Evolutionary conservation across 2,329 filamentous ascomycete species (phyloP).

Genomic region (Chaetoscypha palmicola): DNA sequence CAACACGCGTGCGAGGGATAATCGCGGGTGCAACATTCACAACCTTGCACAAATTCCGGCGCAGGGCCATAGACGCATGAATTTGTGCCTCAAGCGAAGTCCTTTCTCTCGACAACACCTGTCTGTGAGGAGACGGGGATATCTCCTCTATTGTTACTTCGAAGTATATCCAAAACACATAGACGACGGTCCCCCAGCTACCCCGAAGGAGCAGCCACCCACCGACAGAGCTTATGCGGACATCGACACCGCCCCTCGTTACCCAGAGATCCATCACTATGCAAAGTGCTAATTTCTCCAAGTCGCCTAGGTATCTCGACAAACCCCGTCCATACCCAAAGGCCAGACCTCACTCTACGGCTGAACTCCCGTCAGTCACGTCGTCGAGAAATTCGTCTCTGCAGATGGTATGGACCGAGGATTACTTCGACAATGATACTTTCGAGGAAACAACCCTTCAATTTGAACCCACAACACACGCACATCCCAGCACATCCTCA

Average conservation of each 20-base stretch:
- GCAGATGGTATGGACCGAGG: conserved; percentile 26
- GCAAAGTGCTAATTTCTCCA: conserved; percentile 6
- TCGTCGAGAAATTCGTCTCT: conserved; percentile 19
- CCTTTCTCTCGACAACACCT: not conserved
- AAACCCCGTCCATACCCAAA: conserved; percentile 4
- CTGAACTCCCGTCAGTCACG: not conserved
- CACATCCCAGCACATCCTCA: conserved; percentile 10
- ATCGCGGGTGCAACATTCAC: not conserved
- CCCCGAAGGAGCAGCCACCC: not conserved
- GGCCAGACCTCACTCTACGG: conserved; percentile 4
- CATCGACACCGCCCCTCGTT: conserved; percentile 1
- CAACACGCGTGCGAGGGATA: conserved; percentile 7
- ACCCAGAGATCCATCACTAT: conserved; percentile 8
- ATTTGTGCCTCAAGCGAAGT: conserved; percentile 1
- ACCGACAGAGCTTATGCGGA: not conserved
- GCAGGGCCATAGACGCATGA: conserved; percentile 1
- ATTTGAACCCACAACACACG: conserved; percentile 8
- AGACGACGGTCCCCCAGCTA: not conserved
- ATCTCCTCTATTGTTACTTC: not conserved
- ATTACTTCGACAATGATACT: conserved; percentile 20
- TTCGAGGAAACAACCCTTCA: conserved; percentile 6
- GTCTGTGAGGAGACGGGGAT: not conserved
- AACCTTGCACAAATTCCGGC: not conserved
- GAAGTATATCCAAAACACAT: not conserved
- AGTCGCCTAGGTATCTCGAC: not conserved